Evolutionary conservation across 192 early-diverging fungal genomes (phyloP).

Genomic region (Endogone sp.): DNA sequence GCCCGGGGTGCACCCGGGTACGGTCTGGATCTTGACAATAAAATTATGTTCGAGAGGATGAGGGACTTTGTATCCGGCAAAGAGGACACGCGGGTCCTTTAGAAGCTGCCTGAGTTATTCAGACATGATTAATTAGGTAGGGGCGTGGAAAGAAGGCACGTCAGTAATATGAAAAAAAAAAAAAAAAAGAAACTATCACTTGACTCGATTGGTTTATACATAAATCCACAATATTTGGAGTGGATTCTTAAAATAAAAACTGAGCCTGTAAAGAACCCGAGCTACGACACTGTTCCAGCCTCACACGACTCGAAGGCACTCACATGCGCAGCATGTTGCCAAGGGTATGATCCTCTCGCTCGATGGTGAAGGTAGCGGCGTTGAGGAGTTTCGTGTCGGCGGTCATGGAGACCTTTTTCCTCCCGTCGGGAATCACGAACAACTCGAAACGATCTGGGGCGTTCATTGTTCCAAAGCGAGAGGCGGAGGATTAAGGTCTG

Average conservation of each 20-base stretch:
- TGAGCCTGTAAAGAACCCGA: background rate
- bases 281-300: no score
- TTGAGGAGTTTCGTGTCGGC: conserved; percentile 93
- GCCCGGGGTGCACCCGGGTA: conserved; percentile 78
- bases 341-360: conserved; percentile 96
- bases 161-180: no score
- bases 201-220: no score
- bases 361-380: conserved; percentile 85
- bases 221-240: no score
- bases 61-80: conserved; percentile 94
- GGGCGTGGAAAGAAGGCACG: background rate
- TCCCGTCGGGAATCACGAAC: conserved; percentile 74
- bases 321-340: conserved; percentile 93
- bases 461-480: conserved; percentile 50
- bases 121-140: background rate
- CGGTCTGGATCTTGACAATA: conserved; percentile 90
- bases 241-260: no score
- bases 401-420: conserved; percentile 72
- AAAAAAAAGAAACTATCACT: no score
- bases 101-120: conserved; percentile 69
- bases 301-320: conserved; percentile 8
- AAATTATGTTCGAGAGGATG: conserved; percentile 95
- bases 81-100: conserved; percentile 88
- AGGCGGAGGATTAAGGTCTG: no score
- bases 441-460: conserved; percentile 82